Conservation (phyloP, 306 rosid species). For the Rosa persica region DNA sequence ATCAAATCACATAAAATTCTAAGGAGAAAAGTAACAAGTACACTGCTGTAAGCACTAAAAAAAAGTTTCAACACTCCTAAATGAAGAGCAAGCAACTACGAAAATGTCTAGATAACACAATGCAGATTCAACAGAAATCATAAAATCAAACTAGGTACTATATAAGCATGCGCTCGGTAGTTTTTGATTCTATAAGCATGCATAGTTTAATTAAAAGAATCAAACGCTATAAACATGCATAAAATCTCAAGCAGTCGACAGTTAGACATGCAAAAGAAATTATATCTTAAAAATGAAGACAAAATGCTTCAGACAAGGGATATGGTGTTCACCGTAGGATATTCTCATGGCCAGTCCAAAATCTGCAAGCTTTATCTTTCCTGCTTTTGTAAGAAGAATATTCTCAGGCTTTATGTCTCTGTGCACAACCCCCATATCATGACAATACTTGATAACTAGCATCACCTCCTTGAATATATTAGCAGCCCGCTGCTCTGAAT, state of each 20-base stretch:
- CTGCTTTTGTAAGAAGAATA: slow-evolving; percentile 75
- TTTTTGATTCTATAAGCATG: neutral
- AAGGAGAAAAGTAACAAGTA: neutral
- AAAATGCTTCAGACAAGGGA: slow-evolving; percentile 11
- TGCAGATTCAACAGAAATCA: neutral
- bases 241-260: neutral
- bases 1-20: neutral
- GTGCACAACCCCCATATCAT: slow-evolving; percentile 99
- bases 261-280: neutral
- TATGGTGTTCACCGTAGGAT: slow-evolving; percentile 57
- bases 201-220: neutral
- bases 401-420: slow-evolving; percentile 97
- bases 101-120: neutral
- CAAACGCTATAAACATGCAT: neutral
- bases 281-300: neutral
- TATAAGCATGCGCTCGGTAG: neutral
- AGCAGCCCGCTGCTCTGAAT: slow-evolving; percentile 84
- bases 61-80: neutral
- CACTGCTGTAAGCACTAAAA: neutral
- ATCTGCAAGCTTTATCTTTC: slow-evolving; percentile 96
- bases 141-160: neutral
- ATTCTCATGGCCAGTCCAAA: slow-evolving; percentile 97
- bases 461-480: slow-evolving; percentile 84
- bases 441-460: slow-evolving; percentile 93
- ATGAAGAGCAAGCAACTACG: neutral